Conservation (phyloP, 306 rosid genomes). For the Lathyrus tuberosus region DNA sequence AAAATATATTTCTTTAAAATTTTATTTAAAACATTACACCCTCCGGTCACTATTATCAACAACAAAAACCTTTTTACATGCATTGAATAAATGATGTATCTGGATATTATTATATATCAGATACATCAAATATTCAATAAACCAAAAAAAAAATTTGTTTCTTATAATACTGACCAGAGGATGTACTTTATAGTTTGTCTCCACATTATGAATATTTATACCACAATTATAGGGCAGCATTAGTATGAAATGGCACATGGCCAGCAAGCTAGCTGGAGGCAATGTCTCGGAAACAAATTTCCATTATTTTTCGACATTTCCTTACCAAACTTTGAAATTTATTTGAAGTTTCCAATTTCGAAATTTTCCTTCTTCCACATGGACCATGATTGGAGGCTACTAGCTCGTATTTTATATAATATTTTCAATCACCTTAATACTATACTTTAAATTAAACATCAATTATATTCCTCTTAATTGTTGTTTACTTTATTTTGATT, state of each 20-base stretch:
- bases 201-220: no score
- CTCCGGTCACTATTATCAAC: no score
- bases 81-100: no score
- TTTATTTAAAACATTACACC: no score
- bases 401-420: not conserved
- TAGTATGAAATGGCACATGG: conserved; percentile 17
- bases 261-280: conserved; percentile 27
- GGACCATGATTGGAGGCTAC: not conserved
- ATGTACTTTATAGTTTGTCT: no score
- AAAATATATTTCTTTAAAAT: no score
- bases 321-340: not conserved
- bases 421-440: not conserved
- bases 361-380: not conserved
- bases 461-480: not conserved
- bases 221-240: no score
- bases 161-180: no score
- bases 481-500: not conserved
- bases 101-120: no score
- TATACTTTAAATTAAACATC: not conserved
- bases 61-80: no score
- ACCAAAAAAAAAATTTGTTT: no score
- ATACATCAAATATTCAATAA: no score
- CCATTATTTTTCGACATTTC: not conserved
- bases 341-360: conserved; percentile 6
- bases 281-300: conserved; percentile 16